These are phyloP conservation scores for Solanum bulbocastanum DNA, from an alignment of 257 asterid species.

Conservation along the genomic window DNA sequence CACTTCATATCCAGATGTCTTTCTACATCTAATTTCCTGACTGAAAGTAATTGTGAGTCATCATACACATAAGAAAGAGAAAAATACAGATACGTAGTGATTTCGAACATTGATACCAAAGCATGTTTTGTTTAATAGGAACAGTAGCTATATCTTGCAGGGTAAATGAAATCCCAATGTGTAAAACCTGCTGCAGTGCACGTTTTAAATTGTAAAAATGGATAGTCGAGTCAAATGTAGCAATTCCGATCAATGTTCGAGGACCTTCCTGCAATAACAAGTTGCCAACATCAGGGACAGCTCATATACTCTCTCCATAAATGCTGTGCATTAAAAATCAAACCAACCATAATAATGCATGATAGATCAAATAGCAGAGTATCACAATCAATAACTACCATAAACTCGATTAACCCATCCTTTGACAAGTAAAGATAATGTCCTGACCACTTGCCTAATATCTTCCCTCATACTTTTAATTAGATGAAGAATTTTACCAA, in stretches of 20 bases:
- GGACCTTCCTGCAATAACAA: constrained; percentile 77
- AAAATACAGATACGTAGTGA: background rate
- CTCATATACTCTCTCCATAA: background rate
- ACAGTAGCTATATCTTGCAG: background rate
- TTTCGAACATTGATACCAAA: background rate
- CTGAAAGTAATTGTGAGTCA: background rate
- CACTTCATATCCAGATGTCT: background rate
- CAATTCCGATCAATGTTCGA: constrained; percentile 87
- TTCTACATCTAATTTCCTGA: background rate
- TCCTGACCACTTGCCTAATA: background rate
- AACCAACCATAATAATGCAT: background rate
- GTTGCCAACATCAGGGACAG: background rate
- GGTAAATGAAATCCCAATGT: background rate
- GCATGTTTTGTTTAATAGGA: background rate
- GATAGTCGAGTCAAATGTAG: constrained; percentile 87
- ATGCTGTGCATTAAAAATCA: background rate
- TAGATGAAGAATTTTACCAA: background rate
- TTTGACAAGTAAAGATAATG: background rate
- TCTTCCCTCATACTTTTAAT: background rate
- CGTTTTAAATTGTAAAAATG: constrained; percentile 93
- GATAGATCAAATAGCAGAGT: background rate
- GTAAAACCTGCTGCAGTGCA: constrained; percentile 65
- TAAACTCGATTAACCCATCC: background rate
- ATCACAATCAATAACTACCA: background rate
- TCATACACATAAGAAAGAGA: background rate